A percentile compares a stretch with the other conserved stretches of the same genome.
These are phyloP conservation scores for Murraya koenigii DNA, from an alignment of 345 rosid species.

Conservation along the genomic window DNA sequence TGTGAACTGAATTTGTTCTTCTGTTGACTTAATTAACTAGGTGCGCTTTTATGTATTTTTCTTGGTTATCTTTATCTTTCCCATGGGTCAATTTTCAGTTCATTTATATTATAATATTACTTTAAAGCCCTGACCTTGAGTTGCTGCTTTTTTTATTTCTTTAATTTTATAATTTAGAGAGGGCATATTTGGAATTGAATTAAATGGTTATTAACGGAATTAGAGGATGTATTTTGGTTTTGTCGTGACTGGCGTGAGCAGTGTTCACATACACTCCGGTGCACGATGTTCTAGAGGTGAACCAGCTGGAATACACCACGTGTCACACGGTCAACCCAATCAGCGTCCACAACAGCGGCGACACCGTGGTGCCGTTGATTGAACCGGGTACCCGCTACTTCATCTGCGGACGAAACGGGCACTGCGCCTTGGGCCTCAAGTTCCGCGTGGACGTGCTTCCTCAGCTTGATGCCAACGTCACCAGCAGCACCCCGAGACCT, in stretches of 20 bases:
- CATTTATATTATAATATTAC: no score
- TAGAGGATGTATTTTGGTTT: no score
- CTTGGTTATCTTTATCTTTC: no score
- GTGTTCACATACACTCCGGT: conserved; percentile 19
- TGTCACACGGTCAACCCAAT: conserved; percentile 11
- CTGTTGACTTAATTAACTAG: no score
- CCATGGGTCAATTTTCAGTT: no score
- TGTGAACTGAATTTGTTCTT: neutral
- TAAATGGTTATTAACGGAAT: no score
- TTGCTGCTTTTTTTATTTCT: no score
- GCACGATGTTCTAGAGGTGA: conserved; percentile 17
- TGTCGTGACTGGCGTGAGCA: neutral
- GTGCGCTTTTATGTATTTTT: no score
- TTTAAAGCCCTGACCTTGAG: no score
- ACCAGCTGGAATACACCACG: neutral
- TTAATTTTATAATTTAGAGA: no score
- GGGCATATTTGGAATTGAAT: no score
- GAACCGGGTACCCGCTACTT: conserved; percentile 11
- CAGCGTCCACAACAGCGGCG: neutral
- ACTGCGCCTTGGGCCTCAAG: conserved; percentile 25
- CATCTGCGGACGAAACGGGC: conserved; percentile 12
- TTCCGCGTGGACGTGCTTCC: conserved; percentile 14
- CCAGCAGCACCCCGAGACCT: neutral
- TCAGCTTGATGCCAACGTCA: conserved; percentile 1
- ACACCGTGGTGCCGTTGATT: conserved; percentile 6